These are phyloP conservation scores for Hanseniaspora lachancei DNA, from an alignment of 805 yeast species.

Conservation along the genomic window DNA sequence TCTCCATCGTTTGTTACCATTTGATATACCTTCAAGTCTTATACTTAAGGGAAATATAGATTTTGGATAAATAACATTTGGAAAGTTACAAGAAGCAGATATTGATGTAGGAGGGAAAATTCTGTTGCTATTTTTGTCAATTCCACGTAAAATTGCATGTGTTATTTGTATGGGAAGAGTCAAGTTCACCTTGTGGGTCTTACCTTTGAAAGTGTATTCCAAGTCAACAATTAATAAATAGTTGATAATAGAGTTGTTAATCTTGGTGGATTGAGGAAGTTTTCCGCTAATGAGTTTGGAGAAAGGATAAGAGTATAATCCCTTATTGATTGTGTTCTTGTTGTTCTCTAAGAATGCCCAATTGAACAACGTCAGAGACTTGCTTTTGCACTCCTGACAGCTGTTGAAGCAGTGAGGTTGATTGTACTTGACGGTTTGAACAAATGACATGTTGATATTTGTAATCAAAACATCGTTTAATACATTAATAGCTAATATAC, in stretches of 20 bases:
- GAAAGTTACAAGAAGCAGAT: slow-evolving; percentile 74
- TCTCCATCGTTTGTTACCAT: slow-evolving; percentile 64
- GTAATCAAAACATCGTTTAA: slow-evolving; percentile 17
- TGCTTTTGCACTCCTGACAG: slow-evolving; percentile 48
- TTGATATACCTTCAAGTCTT: slow-evolving; percentile 57
- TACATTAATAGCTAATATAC: slow-evolving; percentile 52
- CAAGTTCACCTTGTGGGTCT: slow-evolving; percentile 30
- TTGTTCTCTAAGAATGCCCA: slow-evolving; percentile 73
- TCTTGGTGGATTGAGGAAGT: slow-evolving; percentile 57
- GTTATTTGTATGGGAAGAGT: slow-evolving; percentile 56
- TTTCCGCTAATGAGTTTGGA: slow-evolving; percentile 80
- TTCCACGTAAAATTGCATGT: slow-evolving; percentile 67
- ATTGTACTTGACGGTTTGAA: slow-evolving; percentile 57
- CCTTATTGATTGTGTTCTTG: slow-evolving; percentile 21
- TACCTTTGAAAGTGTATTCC: slow-evolving; percentile 21
- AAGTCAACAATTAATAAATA: slow-evolving; percentile 64
- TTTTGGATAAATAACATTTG: slow-evolving; percentile 80
- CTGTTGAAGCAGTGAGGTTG: slow-evolving; percentile 45
- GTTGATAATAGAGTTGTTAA: slow-evolving; percentile 40
- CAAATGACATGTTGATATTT: slow-evolving; percentile 47
- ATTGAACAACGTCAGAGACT: slow-evolving; percentile 52
- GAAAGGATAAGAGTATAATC: slow-evolving; percentile 81
- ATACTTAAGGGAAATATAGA: slow-evolving; percentile 75
- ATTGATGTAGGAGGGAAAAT: slow-evolving; percentile 93
- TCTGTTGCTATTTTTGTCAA: slow-evolving; percentile 73